Evolutionary conservation across 257 asterid genomes (phyloP).

Genomic region (Capsicum rhomboideum): DNA sequence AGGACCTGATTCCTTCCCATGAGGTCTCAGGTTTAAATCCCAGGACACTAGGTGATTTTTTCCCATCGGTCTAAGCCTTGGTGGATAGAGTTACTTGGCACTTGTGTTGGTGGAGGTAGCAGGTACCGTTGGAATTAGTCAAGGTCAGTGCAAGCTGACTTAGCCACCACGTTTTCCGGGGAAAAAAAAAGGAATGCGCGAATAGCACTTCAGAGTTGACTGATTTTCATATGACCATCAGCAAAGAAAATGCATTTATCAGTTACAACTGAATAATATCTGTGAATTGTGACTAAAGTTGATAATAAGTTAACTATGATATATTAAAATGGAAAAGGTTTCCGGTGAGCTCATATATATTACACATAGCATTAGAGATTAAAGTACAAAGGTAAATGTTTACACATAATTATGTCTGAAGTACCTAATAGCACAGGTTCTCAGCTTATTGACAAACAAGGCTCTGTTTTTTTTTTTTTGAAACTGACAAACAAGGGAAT

Average conservation of each 20-base stretch:
- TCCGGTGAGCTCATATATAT: not conserved
- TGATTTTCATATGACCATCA: not conserved
- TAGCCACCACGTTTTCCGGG: not conserved
- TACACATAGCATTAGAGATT: not conserved
- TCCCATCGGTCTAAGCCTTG: too few species aligned
- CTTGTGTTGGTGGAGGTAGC: not conserved
- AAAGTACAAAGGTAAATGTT: not conserved
- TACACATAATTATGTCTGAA: not conserved
- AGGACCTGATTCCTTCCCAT: not conserved
- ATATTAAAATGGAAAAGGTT: not conserved
- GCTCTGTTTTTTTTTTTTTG: too few species aligned
- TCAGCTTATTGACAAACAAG: not conserved
- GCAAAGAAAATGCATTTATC: not conserved
- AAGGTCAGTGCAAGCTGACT: not conserved
- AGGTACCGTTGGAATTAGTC: not conserved
- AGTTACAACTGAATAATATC: not conserved
- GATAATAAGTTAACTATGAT: not conserved
- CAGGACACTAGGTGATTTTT: too few species aligned
- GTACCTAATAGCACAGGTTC: not conserved
- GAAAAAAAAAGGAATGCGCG: not conserved
- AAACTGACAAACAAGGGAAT: too few species aligned
- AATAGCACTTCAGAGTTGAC: not conserved
- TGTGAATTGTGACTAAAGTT: not conserved
- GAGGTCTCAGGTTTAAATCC: too few species aligned
- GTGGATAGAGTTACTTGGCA: too few species aligned